Base-by-base conservation (phyloP, 306 rosid species). In the Cicer yamashitae region DNA sequence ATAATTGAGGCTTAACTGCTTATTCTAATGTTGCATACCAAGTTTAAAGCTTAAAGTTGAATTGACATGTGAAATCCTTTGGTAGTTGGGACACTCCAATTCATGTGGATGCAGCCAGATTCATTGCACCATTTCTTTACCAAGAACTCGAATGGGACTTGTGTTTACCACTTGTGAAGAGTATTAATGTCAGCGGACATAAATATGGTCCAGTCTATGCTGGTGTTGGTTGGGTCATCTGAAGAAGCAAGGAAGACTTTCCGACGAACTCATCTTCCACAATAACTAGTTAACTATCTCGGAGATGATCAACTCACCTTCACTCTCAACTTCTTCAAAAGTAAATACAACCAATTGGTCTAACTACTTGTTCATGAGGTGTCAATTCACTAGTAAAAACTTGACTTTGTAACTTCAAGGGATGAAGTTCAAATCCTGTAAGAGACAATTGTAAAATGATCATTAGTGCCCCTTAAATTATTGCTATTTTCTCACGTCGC, bases 101-200 rank as follows among this genome's bases (percentile, higher is more conserved):
- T 83, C 98, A 93, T 73, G 98, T 93, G 66, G 97, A 93, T 74
- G 98, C 98, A 34, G 98, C 98, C 15, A 97, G 98, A 41, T 93
- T 93, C 85, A 93, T 93, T 48, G 98, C 98, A 0, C 97, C 98
- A 44, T 93, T 93, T 84, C 14, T 93, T 0, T 84, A 93, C 81
- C 97, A 97, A 46, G 97, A 93, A 17, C 88, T 93, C 0, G 97
- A 88, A 59, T 93, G 98, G 97, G 98, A 93, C 61, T 93, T 93
- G 71, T 81, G 97, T 11, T 77, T 93, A 48, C 92, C 91, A 17
- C 76, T 88, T 12, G 98, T 93, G 77, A 93, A 93, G 89, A 93
- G 98, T 87, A 93, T 93, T 77, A 93, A 93, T 59, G 98, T 93
- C 9, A 93, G 98, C 67, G 97, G 98, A 1, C 18, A 17, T 1